A percentile compares a stretch with the other conserved stretches of the same genome.
Evolutionary conservation across 768 basidiomycete genomes (phyloP).

Genomic region (Lentinus tigrinus): DNA sequence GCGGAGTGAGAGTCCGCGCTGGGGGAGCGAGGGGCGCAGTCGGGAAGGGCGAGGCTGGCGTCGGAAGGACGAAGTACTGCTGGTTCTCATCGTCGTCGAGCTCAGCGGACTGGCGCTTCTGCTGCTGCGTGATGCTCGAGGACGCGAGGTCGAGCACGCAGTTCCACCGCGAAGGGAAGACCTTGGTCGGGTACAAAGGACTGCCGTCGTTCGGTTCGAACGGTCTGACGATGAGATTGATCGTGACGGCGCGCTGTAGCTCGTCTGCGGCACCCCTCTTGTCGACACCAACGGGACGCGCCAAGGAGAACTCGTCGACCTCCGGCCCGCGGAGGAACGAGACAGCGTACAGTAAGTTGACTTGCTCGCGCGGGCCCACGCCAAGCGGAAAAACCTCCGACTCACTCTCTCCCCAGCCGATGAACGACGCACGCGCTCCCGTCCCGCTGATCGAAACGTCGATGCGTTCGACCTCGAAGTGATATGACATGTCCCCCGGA

Average conservation of each 20-base stretch:
- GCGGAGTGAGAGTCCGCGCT: slow-evolving; percentile 18
- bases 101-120: slow-evolving; percentile 17
- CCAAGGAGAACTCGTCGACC: slow-evolving; percentile 42
- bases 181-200: slow-evolving; percentile 58
- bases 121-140: slow-evolving; percentile 24
- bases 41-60: slow-evolving; percentile 82
- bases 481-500: slow-evolving; percentile 38
- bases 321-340: slow-evolving; percentile 70
- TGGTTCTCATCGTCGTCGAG: slow-evolving; percentile 1
- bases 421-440: slow-evolving; percentile 47
- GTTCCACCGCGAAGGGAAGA: slow-evolving; percentile 88
- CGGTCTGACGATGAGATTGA: slow-evolving; percentile 76
- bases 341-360: slow-evolving; percentile 88
- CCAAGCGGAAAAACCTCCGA: slow-evolving; percentile 63
- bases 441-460: slow-evolving; percentile 74
- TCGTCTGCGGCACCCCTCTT: slow-evolving; percentile 32
- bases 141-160: slow-evolving; percentile 79
- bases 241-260: slow-evolving; percentile 74
- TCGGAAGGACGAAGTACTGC: slow-evolving; percentile 21
- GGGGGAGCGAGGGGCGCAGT: slow-evolving; percentile 9
- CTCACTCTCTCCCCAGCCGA: slow-evolving; percentile 48
- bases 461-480: slow-evolving; percentile 75
- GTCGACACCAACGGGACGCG: slow-evolving; percentile 18
- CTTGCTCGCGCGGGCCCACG: slow-evolving; percentile 75
- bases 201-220: slow-evolving; percentile 31